Percentiles rank a stretch among this genome's conserved stretches.
Evolutionary conservation across 1,284 basidiomycete genomes (phyloP).

Genomic region (Malassezia sympodialis): DNA sequence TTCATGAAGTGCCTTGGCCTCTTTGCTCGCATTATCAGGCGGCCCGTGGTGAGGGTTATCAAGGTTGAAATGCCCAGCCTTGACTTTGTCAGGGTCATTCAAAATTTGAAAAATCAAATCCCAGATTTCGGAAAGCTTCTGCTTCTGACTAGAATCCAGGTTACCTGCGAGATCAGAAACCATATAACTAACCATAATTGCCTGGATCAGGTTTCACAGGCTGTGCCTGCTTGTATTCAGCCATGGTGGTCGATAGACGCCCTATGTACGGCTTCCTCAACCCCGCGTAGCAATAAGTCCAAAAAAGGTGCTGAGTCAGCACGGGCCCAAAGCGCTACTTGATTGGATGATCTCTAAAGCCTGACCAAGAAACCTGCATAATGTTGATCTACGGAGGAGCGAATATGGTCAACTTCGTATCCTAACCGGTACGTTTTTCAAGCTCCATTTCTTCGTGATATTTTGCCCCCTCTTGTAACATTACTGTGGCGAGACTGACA

Average conservation of each 20-base stretch:
- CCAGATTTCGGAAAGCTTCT: slow-evolving; percentile 45
- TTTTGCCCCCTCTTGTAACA: no score
- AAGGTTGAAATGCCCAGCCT: slow-evolving; percentile 10
- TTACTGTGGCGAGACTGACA: no score
- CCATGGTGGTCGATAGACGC: slow-evolving; percentile 1
- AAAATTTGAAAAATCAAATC: slow-evolving; percentile 29
- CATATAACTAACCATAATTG: slow-evolving; percentile 8
- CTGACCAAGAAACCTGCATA: no score
- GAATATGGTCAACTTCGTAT: no score
- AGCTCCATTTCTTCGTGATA: no score
- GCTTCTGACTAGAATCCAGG: slow-evolving; percentile 40
- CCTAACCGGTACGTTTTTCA: no score
- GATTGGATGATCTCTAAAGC: no score
- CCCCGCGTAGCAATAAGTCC: not conserved
- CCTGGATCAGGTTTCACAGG: slow-evolving; percentile 1
- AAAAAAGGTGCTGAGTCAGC: not conserved
- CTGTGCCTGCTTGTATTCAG: not conserved
- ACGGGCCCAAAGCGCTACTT: not conserved
- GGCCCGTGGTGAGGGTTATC: slow-evolving; percentile 17
- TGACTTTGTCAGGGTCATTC: slow-evolving; percentile 25
- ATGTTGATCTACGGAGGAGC: no score
- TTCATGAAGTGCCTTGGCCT: slow-evolving; percentile 38
- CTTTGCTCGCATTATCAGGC: slow-evolving; percentile 45
- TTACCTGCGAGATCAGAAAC: slow-evolving; percentile 28
- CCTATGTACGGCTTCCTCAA: not conserved